Conservation (phyloP, 306 rosid species). For the Ochetophila trinervis region DNA sequence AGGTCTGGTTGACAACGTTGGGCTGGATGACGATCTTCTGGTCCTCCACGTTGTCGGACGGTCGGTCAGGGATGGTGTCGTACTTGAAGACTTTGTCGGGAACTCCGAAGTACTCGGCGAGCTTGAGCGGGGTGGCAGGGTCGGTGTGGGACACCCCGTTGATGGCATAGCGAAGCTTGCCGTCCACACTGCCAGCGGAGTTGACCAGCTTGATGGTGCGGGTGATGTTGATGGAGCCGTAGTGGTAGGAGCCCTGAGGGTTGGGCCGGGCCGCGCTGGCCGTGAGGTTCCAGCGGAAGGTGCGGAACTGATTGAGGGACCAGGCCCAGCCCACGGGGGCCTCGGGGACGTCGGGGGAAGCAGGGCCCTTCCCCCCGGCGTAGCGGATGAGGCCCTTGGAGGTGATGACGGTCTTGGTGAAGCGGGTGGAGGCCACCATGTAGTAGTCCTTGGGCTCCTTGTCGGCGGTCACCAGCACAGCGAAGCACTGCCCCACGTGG, state of each 20-base stretch:
- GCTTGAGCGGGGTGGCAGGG: slow-evolving; percentile 62
- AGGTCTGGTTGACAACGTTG: slow-evolving; percentile 37
- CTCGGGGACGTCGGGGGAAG: slow-evolving; percentile 44
- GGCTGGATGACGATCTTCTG: slow-evolving; percentile 13
- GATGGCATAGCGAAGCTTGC: slow-evolving; percentile 67
- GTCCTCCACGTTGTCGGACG: slow-evolving; percentile 2
- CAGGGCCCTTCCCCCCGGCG: slow-evolving; percentile 47
- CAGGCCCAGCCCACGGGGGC: slow-evolving; percentile 85
- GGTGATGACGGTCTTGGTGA: slow-evolving; percentile 37
- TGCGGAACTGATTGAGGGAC: slow-evolving; percentile 82
- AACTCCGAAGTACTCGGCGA: slow-evolving; percentile 60
- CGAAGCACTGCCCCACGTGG: slow-evolving; percentile 66
- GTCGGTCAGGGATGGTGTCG: slow-evolving; percentile 34
- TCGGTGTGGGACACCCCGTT: slow-evolving; percentile 67
- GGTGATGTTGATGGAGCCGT: slow-evolving; percentile 65
- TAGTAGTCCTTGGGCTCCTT: slow-evolving; percentile 64
- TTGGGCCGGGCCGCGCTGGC: slow-evolving; percentile 95
- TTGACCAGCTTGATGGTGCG: slow-evolving; percentile 64
- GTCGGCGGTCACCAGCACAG: slow-evolving; percentile 65
- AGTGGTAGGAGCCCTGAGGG: slow-evolving; percentile 86
- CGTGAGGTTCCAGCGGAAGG: slow-evolving; percentile 84
- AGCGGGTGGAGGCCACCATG: slow-evolving; percentile 69
- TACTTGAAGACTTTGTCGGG: slow-evolving; percentile 46
- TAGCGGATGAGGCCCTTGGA: slow-evolving; percentile 59
- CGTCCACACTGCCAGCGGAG: slow-evolving; percentile 33